These are phyloP conservation scores for Leishmania tarentolae DNA, from an alignment of 208 protist genomes.

Conservation along the genomic window DNA sequence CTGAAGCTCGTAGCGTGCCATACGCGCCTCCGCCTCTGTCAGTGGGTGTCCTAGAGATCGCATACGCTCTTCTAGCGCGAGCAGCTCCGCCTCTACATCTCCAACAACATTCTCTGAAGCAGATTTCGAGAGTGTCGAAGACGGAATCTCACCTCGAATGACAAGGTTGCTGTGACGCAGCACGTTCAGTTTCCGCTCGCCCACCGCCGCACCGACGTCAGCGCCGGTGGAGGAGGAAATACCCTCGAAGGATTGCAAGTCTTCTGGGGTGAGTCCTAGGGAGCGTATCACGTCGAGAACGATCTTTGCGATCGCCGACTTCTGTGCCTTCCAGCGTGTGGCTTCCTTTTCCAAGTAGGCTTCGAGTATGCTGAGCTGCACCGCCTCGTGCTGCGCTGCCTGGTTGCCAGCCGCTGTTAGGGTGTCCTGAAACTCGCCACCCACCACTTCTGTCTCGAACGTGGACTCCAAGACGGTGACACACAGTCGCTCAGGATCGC, in stretches of 20 bases:
- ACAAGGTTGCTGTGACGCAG: constrained; percentile 84
- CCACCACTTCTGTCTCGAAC: constrained; percentile 72
- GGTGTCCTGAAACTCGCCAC: constrained; percentile 35
- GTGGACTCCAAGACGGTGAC: constrained; percentile 79
- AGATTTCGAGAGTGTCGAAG: constrained; percentile 1
- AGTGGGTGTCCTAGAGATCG: constrained; percentile 39
- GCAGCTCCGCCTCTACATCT: constrained; percentile 45
- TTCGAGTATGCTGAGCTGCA: constrained; percentile 66
- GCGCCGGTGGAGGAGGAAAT: not conserved
- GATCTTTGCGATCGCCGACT: constrained; percentile 56
- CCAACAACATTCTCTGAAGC: not conserved
- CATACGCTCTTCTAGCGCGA: constrained; percentile 62
- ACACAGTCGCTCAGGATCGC: constrained; percentile 47
- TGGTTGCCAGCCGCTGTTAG: constrained; percentile 36
- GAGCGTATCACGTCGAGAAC: constrained; percentile 53
- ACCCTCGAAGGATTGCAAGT: constrained; percentile 53
- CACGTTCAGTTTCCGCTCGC: constrained; percentile 38
- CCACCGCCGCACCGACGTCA: not conserved
- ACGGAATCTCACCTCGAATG: constrained; percentile 74
- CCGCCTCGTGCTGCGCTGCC: constrained; percentile 51
- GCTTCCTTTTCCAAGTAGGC: constrained; percentile 65
- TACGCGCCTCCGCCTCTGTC: constrained; percentile 43
- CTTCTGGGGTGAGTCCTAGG: constrained; percentile 53
- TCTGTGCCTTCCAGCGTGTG: constrained; percentile 72
- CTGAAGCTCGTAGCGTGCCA: constrained; percentile 79